Evolutionary conservation across 495 filamentous ascomycete genomes (phyloP), one percentile per base, ranked within the genome.

Genomic region (Penicillium atrosanguineum): DNA sequence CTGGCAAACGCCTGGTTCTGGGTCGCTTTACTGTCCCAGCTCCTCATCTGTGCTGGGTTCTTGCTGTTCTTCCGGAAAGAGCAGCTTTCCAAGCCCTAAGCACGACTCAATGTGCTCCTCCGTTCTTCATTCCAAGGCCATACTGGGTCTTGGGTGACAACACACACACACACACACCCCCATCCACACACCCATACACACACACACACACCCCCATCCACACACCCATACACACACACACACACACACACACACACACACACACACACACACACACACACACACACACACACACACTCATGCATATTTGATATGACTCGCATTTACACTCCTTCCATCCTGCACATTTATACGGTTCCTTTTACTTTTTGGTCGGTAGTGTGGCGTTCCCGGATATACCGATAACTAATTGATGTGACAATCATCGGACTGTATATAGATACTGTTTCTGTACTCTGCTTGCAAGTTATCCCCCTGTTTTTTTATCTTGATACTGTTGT

Each of bases 21-120:
- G 85, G 67, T 87, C 40, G 80, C 78, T 19, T 54, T 89, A 26
- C 55, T 78, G 15, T 75, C 80, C 54, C 87, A 90, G 64, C 50
- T 85, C 36, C 65, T 83, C 7, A 79, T 89, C 50, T 86, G 83
- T 57, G 67, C 82, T 42, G 85, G 86, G 0, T 89, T 85, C 71
- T 77, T 85, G 42, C 71, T 79, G 65, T 87, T 86, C 71, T 88
- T 87, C 76, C 72, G 44, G 12, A 51, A 51, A 19, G 48, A 51
- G 40, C 48, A 51, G 38, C 48, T 51, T 15, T 51, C 48, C 39
- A 51, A 51, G 40, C 48, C 48, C n/a, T 50, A 42, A 50, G 25
- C n/a, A 45, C 20, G 37, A 38, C 20, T 48, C 34, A 4, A 34
- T 8, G 11, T 14, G 31, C 31, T 34, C 31, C 14, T 12, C 28